These are phyloP conservation scores for Mycena maculata DNA, from an alignment of 768 basidiomycete species.

Conservation along the genomic window DNA sequence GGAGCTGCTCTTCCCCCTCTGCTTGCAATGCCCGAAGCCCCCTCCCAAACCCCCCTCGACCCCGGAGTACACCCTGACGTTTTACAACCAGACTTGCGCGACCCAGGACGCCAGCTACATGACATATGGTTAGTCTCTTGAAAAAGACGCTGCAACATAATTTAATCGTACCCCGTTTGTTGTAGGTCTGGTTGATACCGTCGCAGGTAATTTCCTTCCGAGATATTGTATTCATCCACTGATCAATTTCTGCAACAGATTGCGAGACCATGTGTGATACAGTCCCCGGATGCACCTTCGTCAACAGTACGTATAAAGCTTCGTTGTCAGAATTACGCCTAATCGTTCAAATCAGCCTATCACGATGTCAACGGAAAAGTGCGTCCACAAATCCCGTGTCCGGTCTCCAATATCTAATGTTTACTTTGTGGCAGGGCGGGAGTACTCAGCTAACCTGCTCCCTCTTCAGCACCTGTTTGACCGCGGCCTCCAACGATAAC, in stretches of 20 bases:
- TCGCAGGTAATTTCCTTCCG: constrained; percentile 35
- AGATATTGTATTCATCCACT: background rate
- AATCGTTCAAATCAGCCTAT: constrained; percentile 46
- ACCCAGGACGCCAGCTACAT: constrained; percentile 46
- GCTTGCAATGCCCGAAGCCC: constrained; percentile 39
- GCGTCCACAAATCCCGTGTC: too few species aligned
- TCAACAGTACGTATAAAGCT: constrained; percentile 54
- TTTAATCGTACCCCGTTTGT: too few species aligned
- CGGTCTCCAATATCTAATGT: too few species aligned
- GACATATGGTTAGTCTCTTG: constrained; percentile 50
- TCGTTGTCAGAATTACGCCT: background rate
- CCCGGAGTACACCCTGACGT: constrained; percentile 40
- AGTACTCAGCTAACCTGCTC: constrained; percentile 58
- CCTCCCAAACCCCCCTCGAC: constrained; percentile 33
- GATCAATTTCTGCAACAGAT: constrained; percentile 44
- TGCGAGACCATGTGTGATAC: constrained; percentile 59
- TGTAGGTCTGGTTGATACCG: constrained; percentile 49
- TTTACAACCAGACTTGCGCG: constrained; percentile 45
- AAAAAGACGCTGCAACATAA: too few species aligned
- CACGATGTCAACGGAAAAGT: constrained; percentile 61
- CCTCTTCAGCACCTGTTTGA: constrained; percentile 53
- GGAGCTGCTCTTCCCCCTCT: constrained; percentile 36
- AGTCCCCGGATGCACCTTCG: constrained; percentile 54
- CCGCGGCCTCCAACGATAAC: constrained; percentile 51
- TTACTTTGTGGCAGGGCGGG: too few species aligned